These are phyloP conservation scores for Nitzschia inconspicua DNA, from an alignment of 108 stramenopile species.

Conservation along the genomic window DNA sequence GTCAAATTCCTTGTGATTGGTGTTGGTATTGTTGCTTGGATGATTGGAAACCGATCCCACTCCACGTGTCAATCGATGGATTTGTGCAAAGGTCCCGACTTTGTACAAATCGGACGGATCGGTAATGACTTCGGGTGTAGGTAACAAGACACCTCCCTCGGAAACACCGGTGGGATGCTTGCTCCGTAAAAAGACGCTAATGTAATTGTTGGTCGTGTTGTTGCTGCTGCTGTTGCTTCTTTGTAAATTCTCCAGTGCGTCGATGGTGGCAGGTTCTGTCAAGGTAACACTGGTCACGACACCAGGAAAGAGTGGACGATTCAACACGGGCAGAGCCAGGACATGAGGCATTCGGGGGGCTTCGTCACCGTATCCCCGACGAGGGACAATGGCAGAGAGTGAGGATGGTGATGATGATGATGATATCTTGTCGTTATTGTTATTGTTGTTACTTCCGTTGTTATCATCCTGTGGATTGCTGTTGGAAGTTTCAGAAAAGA, in stretches of 20 bases:
- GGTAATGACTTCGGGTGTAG: conserved; percentile 74
- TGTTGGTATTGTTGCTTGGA: conserved; percentile 13
- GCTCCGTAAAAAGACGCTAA: conserved; percentile 75
- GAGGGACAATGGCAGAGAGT: not conserved
- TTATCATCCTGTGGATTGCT: conserved; percentile 1
- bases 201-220: conserved; percentile 53
- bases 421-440: conserved; percentile 15
- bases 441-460: conserved; percentile 8
- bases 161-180: conserved; percentile 58
- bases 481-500: not conserved
- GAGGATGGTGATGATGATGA: not conserved
- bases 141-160: conserved; percentile 60
- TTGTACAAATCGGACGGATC: conserved; percentile 65
- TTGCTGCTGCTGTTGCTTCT: conserved; percentile 13
- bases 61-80: conserved; percentile 58
- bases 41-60: conserved; percentile 15
- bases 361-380: conserved; percentile 62
- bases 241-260: conserved; percentile 64
- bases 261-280: conserved; percentile 70
- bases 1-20: not conserved
- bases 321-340: conserved; percentile 69
- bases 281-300: conserved; percentile 72
- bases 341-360: conserved; percentile 81
- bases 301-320: conserved; percentile 81
- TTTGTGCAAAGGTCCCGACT: conserved; percentile 86